Percentiles rank a stretch among this genome's conserved stretches.
phyloP scores from a whole-genome alignment of 805 yeast genomes.

The Kodamaea kaohsiungensis region DNA sequence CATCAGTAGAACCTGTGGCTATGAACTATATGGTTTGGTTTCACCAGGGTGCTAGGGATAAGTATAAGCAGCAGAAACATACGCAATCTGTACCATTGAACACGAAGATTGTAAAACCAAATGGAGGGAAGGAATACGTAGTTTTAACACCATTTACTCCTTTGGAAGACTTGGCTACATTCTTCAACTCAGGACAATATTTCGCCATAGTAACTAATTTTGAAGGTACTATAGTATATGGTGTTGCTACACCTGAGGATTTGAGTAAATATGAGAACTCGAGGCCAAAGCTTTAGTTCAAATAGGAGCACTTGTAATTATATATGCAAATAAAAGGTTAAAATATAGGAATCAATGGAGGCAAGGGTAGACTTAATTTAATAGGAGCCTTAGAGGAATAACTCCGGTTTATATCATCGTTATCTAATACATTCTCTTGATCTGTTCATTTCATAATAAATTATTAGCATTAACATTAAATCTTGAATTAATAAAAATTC shows the following conservation, averaged over 20 bases:
- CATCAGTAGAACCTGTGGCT: conserved; percentile 27
- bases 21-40: conserved; percentile 46
- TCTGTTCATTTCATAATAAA: too few relatives aligned
- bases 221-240: conserved; percentile 54
- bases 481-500: too few relatives aligned
- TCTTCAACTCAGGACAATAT: conserved; percentile 49
- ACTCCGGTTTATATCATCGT: too few relatives aligned
- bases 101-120: conserved; percentile 36
- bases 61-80: conserved; percentile 26
- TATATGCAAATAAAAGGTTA: not conserved
- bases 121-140: conserved; percentile 33
- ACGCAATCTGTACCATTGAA: conserved; percentile 8
- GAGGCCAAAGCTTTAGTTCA: conserved; percentile 39
- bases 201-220: conserved; percentile 61
- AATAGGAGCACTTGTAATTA: too few relatives aligned
- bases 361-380: not conserved
- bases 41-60: conserved; percentile 35
- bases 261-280: conserved; percentile 32
- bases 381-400: too few relatives aligned
- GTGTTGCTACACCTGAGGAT: conserved; percentile 51
- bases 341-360: too few relatives aligned
- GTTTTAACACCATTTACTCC: conserved; percentile 57
- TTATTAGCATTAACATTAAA: too few relatives aligned
- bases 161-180: conserved; percentile 51
- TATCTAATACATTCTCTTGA: too few relatives aligned